Percentiles rank a stretch among this genome's conserved stretches.
Conservation (phyloP, 208 protist genomes). For the Leishmania martiniquensis region DNA sequence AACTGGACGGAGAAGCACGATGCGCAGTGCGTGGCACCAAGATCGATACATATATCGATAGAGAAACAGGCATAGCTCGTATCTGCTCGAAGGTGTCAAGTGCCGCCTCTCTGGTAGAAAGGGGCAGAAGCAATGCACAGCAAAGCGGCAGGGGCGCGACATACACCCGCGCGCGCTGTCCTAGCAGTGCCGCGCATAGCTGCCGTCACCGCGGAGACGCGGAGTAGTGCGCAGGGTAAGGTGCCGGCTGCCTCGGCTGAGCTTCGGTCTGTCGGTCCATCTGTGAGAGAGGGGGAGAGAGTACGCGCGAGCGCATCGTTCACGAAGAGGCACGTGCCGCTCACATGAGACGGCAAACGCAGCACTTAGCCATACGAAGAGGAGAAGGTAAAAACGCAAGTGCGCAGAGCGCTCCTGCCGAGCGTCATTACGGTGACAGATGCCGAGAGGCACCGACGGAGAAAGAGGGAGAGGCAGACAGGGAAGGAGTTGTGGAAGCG, state of each 20-base stretch:
- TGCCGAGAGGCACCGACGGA: neutral
- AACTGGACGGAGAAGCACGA: neutral
- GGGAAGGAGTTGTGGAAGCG: neutral
- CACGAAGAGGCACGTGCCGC: neutral
- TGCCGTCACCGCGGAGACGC: neutral
- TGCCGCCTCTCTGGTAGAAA: neutral
- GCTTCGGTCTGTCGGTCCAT: neutral
- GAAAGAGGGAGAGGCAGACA: neutral
- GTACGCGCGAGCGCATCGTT: neutral
- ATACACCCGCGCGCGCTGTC: neutral
- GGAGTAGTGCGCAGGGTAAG: neutral
- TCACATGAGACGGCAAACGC: neutral
- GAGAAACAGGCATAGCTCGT: neutral
- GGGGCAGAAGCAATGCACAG: neutral
- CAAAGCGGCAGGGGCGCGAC: neutral
- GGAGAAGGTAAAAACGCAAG: neutral
- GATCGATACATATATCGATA: neutral
- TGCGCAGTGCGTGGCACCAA: too few relatives aligned
- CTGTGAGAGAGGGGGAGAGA: neutral
- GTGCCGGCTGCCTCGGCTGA: neutral
- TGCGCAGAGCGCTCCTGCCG: neutral
- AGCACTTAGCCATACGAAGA: neutral
- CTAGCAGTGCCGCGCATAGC: neutral
- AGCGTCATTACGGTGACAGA: neutral
- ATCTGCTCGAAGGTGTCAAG: neutral